Base-by-base conservation (phyloP, 202 grass and related monocot species). In the Carex sylvatica region DNA sequence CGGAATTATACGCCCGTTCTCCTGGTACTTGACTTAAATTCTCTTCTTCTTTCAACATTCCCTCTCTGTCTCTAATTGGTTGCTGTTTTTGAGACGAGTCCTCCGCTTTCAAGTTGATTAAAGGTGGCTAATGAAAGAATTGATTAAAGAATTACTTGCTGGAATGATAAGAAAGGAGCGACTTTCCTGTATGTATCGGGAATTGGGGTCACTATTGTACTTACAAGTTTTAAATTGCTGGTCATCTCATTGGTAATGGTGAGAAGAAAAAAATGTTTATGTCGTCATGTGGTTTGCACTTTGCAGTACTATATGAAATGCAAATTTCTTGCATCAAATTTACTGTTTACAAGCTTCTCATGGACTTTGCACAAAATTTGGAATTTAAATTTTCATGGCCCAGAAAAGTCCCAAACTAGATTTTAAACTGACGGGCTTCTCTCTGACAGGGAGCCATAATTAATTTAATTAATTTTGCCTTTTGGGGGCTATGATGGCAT, bases 1-100 rank as follows among this genome's bases (percentile, higher is more conserved):
- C 96, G 47, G 84, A 90, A 15, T 86, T 93, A 74, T 99, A 87
- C 87, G 85, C 91, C 33, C 96, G 93, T 52, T 87, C 96, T 16
- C 96, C 96, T 84, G 95, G 95, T 98, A 19, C 47, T 76, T 8
- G 64, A 2, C 0, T 24, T 64, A 2, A 71, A 23, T 60, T 85
- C 8, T 74, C 3, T 47, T 56, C 35, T 80, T 30, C 38, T 65
- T 49, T 81, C 3, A 64, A 13, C 49, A 46, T 30, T 81, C 36
- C 12, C 9, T 31, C 13, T 74, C 23, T 74, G 10, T 28, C 28
- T 54, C 12, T 31, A 68, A 40, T n/a, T 42, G 9, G 5, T 74
- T 13, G 8, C 23, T 26, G 30, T 15, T 53, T 24, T 51, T 2
- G 35, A 69, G 65, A 38, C 5, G 14, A 42, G 20, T 74, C 16